Percentiles rank a stretch among this genome's conserved stretches.
Evolutionary conservation across 1,284 basidiomycete genomes (phyloP).

Genomic region (Boletus hoseneyae): DNA sequence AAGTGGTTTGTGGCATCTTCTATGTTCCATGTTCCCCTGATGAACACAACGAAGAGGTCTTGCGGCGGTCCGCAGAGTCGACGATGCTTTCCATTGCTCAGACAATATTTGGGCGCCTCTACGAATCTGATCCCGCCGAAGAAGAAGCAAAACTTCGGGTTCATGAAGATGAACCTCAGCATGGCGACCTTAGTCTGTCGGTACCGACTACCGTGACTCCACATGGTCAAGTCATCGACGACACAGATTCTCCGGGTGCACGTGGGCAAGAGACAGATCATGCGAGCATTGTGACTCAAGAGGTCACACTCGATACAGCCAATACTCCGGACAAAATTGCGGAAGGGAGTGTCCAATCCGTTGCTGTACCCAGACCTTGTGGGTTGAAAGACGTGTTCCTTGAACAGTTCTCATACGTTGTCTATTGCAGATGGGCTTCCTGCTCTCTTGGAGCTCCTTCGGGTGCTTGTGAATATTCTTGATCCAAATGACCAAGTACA

Average conservation of each 20-base stretch:
- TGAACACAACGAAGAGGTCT: constrained; percentile 58
- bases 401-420: constrained; percentile 6
- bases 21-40: constrained; percentile 15
- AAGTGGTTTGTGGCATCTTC: constrained; percentile 63
- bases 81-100: constrained; percentile 89
- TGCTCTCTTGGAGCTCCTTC: constrained; percentile 89
- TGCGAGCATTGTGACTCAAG: neutral
- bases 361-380: constrained; percentile 25
- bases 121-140: constrained; percentile 56
- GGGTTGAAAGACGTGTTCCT: constrained; percentile 2
- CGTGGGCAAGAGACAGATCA: constrained; percentile 5
- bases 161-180: constrained; percentile 46
- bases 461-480: constrained; percentile 92
- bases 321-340: neutral
- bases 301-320: neutral
- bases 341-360: constrained; percentile 13
- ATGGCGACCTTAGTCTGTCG: constrained; percentile 60
- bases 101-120: constrained; percentile 75
- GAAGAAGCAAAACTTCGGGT: constrained; percentile 64
- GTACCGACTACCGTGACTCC: constrained; percentile 34
- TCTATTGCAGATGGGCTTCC: constrained; percentile 74
- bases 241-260: constrained; percentile 6
- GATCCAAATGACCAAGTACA: constrained; percentile 95
- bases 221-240: constrained; percentile 5
- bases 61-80: constrained; percentile 91